Evolutionary conservation across 305 asterid species (phyloP).

Genomic region (Rubia tinctorum): DNA sequence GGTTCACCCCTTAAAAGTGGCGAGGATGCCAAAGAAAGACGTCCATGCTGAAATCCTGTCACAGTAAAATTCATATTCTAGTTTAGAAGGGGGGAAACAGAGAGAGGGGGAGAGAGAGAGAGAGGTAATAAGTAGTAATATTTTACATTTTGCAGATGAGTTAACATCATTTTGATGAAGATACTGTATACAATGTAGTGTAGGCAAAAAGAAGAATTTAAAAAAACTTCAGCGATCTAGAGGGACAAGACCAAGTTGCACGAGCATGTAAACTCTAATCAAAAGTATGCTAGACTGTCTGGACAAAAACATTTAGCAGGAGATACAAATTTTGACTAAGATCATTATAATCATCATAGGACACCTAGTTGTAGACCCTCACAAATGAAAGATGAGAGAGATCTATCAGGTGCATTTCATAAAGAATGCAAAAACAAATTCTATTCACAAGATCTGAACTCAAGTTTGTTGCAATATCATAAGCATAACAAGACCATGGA

Average conservation of each 20-base stretch:
- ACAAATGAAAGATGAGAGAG: background rate
- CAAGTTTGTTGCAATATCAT: background rate
- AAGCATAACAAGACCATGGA: background rate
- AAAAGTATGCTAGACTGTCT: background rate
- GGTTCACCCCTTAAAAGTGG: conserved; percentile 17
- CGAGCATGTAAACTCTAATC: background rate
- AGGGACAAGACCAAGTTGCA: background rate
- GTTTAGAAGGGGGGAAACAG: background rate
- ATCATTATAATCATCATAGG: background rate
- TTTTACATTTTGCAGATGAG: background rate
- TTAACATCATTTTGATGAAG: background rate
- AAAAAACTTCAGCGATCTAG: background rate
- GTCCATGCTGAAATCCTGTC: conserved; percentile 9
- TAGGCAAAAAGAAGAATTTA: background rate
- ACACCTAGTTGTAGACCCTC: background rate
- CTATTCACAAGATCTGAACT: background rate
- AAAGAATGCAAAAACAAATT: background rate
- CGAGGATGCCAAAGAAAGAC: conserved; percentile 20
- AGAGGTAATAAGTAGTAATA: background rate
- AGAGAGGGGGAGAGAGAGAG: too few species aligned
- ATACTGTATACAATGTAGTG: background rate
- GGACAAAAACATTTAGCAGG: background rate
- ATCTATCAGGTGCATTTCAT: background rate
- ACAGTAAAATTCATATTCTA: background rate
- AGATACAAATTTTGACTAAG: background rate